Evolutionary conservation across 1,284 basidiomycete genomes (phyloP), one percentile per base, ranked within the genome.

Genomic region (Cryptococcus sp.): DNA sequence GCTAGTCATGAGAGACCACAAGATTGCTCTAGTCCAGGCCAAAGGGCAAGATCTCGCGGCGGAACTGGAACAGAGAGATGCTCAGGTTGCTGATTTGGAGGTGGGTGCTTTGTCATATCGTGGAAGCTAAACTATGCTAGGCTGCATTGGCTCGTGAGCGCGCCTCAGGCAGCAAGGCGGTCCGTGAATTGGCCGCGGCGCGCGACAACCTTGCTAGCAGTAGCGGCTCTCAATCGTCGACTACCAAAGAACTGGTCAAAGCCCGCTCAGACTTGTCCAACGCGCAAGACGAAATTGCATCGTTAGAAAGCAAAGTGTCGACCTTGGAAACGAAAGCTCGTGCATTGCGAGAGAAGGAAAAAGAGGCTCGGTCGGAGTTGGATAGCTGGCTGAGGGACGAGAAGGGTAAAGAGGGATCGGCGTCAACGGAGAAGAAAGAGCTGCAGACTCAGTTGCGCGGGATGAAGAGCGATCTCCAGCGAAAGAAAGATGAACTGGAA

Each of bases 1-100:
- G 39, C 47, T 50, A 62, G 69, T 75, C 8, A 64, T 75, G 61
- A 59, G 71, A 19, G 72, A 76, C 38, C 73, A 77, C 57, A 71
- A 72, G 56, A 63, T 75, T 7, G 52, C 70, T 5, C 58, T 76
- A 7, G 66, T 71, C 44, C 50, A 72, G 48, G 65, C 69, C 3
- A 68, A 55, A 25, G 73, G 72, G 43, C 67, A 64, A 2, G 75
- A 75, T 34, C 46, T 73, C 5, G 19, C 50, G 1, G 61, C 62
- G 5, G 62, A 68, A 11, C 25, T 70, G n/a, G 58, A 50, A n/a
- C 67, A 72, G 38, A 69, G 65, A 55, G 66, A 70, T 46, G 46
- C 50, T 3, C 61, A 53, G 22, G 50, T 76, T 3, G 64, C 49
- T 1, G 66, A 68, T 16, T 58, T 73, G 5, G 72, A 76, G 64